Evolutionary conservation across 2,329 filamentous ascomycete genomes (phyloP).

Genomic region (Lachnellula subtilissima): DNA sequence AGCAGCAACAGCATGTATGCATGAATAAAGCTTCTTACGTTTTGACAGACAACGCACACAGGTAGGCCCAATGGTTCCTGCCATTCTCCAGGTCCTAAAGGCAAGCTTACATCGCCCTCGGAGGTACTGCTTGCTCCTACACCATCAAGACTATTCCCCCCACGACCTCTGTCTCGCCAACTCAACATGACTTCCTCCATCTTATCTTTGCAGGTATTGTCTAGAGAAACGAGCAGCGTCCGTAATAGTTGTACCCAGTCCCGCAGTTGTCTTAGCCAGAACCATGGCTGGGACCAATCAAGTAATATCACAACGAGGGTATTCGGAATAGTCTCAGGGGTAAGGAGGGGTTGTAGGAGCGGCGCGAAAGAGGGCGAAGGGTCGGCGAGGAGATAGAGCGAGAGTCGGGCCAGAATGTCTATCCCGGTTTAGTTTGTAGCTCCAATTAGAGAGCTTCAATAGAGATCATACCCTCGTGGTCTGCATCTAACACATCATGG

Average conservation of each 20-base stretch:
- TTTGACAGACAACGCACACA: conserved; percentile 92
- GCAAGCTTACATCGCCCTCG: conserved; percentile 66
- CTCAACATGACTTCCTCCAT: conserved; percentile 81
- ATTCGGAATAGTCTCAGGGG: conserved; percentile 75
- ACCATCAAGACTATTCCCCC: conserved; percentile 59
- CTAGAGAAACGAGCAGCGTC: conserved; percentile 68
- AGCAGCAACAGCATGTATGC: conserved; percentile 14
- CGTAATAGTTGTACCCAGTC: conserved; percentile 85
- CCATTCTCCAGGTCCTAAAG: conserved; percentile 86
- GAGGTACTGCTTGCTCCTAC: conserved; percentile 51
- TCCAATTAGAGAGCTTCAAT: conserved; percentile 11
- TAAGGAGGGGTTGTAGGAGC: conserved; percentile 78
- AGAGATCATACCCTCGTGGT: conserved; percentile 70
- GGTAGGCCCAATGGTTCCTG: conserved; percentile 83
- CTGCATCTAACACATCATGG: conserved; percentile 87
- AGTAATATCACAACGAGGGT: conserved; percentile 87
- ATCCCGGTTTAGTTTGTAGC: conserved; percentile 15
- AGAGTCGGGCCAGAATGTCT: conserved; percentile 88
- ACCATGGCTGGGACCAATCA: conserved; percentile 91
- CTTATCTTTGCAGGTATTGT: conserved; percentile 69
- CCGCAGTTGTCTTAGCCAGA: conserved; percentile 82
- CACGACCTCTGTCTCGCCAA: conserved; percentile 73
- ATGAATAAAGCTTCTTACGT: conserved; percentile 49
- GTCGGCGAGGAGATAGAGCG: conserved; percentile 81
- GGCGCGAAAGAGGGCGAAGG: conserved; percentile 78